A percentile compares a stretch with the other conserved stretches of the same genome.
Conservation (phyloP, 805 yeast species). For the Candida rishiriensis region DNA sequence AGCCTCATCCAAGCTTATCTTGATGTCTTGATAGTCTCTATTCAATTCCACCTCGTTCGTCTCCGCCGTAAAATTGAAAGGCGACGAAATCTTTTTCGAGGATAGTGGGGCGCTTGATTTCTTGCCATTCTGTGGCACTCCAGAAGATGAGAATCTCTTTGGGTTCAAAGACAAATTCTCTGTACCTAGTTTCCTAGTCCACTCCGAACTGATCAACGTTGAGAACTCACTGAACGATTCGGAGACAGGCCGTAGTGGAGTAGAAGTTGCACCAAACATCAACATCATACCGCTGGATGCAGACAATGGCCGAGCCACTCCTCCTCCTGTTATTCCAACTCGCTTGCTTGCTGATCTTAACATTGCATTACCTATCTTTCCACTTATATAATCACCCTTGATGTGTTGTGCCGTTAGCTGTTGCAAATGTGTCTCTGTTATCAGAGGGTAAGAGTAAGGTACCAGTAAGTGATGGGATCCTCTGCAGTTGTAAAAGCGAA, state of each 20-base stretch:
- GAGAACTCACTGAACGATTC: no score
- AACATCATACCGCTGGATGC: background rate
- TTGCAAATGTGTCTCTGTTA: constrained; percentile 6
- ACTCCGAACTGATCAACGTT: no score
- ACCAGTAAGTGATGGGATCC: constrained; percentile 13
- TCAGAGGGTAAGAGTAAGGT: constrained; percentile 4
- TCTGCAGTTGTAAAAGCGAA: constrained; percentile 12
- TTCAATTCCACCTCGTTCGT: background rate
- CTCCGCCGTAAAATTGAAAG: constrained; percentile 6
- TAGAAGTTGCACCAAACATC: background rate
- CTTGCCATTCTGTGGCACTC: background rate
- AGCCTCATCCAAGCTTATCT: constrained; percentile 14
- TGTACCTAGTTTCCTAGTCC: no score
- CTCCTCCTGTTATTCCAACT: constrained; percentile 15
- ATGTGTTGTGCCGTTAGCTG: constrained; percentile 15
- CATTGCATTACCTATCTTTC: constrained; percentile 18
- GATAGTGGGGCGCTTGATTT: background rate
- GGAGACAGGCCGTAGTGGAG: background rate
- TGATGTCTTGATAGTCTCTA: no score
- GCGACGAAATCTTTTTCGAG: constrained; percentile 5
- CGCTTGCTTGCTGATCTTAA: constrained; percentile 12
- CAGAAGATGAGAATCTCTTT: background rate
- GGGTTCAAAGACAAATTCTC: no score
- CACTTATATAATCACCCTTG: constrained; percentile 23
- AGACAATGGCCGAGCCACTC: background rate